Base-by-base conservation (phyloP, 331 rosid genomes). In the Cydonia oblonga region DNA sequence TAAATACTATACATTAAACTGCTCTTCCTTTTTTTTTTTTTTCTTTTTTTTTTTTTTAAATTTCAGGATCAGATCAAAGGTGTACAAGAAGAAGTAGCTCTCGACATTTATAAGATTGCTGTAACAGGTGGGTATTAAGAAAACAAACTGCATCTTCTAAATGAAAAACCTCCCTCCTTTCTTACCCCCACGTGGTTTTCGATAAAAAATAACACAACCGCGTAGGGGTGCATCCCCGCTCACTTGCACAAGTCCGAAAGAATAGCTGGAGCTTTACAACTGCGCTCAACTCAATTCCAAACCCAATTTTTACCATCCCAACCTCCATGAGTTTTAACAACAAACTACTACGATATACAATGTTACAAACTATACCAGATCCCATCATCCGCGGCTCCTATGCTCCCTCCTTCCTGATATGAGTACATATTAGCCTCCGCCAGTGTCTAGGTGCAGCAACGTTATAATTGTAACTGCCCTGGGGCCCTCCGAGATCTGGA, bases 261-360 rank as follows among this genome's bases (percentile, higher is more conserved):
- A 93, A 87, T 93, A 71, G 91, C 92, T 82, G 75, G 82, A 52
- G 70, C 72, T 73, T 73, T 49, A 69, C 81, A 88, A 66, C 81
- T 52, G 87, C 14, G 65, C 81, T 75, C 73, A 71, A 78, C 84
- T 76, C 74, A 81, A 75, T 84, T 77, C 75, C 68, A 80, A 87
- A 81, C 82, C 85, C 82, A 81, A 75, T 84, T 70, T 83, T 81
- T 72, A 79, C 81, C 84, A 69, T 84, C 92, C 85, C 84, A 81
- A 81, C 82, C 85, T 68, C 86, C 87, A 89, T 52, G 70, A 69
- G 85, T 66, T 83, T 70, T 3, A 81, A 82, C 53, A 78, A 82
- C 81, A 74, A 80, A 70, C 90, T 90, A 84, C 90, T 83, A 78
- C 66, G 87, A 87, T 93, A 81, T 90, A 91, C 98, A 91, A 91